Evolutionary conservation across 2,329 filamentous ascomycete genomes (phyloP).

Genomic region (Lasiodiplodia hormozganensis): DNA sequence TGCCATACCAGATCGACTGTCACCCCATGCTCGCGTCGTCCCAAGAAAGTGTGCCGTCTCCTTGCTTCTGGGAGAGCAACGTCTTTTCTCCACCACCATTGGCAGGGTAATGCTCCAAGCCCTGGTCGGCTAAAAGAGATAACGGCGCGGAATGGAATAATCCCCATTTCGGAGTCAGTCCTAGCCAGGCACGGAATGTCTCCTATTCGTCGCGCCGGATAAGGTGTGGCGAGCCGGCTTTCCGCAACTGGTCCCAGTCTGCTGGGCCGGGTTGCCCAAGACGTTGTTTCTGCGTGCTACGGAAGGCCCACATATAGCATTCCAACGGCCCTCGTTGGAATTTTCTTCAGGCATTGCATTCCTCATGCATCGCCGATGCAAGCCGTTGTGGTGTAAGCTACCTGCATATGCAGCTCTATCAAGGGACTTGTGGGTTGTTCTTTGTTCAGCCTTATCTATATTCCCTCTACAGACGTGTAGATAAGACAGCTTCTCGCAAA

Average conservation of each 20-base stretch:
- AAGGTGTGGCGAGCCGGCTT: neutral
- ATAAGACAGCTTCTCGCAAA: neutral
- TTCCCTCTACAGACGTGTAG: neutral
- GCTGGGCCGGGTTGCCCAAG: neutral
- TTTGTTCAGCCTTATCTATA: neutral
- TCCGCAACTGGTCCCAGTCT: neutral
- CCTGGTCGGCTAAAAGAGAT: neutral
- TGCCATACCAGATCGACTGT: neutral
- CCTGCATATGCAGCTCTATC: neutral
- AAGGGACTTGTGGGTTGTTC: neutral
- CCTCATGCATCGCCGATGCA: neutral
- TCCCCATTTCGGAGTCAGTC: neutral
- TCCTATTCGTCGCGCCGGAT: slow-evolving; percentile 7
- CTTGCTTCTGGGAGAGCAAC: neutral
- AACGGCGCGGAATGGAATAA: neutral
- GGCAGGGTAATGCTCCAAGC: neutral
- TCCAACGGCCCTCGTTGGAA: neutral
- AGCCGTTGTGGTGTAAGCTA: neutral
- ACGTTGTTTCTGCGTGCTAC: neutral
- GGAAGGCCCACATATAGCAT: neutral
- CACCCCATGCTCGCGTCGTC: neutral
- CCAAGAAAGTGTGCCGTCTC: neutral
- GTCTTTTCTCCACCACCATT: neutral
- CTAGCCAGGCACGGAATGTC: slow-evolving; percentile 5
- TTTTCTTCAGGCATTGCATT: slow-evolving; percentile 10